Conservation (phyloP, 2,329 filamentous ascomycete species). For the Tolypocladium amazonense region DNA sequence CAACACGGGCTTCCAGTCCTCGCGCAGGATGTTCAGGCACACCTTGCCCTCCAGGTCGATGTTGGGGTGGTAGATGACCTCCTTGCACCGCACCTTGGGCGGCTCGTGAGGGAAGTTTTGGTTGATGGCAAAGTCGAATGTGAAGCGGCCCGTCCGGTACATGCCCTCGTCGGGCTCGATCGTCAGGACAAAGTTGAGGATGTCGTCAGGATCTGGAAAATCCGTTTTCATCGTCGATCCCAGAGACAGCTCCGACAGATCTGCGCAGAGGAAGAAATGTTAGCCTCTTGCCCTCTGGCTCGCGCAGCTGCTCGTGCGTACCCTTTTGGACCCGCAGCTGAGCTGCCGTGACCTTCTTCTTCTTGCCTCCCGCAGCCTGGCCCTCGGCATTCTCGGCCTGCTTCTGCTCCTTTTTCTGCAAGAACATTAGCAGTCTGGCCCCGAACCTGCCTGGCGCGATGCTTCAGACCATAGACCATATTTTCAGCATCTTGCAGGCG, state of each 20-base stretch:
- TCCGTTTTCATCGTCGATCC: constrained; percentile 71
- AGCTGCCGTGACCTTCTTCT: constrained; percentile 97
- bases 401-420: constrained; percentile 90
- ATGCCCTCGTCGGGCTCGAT: constrained; percentile 78
- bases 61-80: constrained; percentile 99
- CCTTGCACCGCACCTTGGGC: constrained; percentile 90
- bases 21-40: constrained; percentile 90
- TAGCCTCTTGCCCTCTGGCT: background rate
- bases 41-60: constrained; percentile 97
- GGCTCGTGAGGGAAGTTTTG: constrained; percentile 96
- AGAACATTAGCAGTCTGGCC: constrained; percentile 10
- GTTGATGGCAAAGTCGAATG: constrained; percentile 85
- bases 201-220: constrained; percentile 75
- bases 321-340: constrained; percentile 95
- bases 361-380: constrained; percentile 63
- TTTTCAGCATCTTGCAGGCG: constrained; percentile 77
- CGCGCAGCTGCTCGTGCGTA: constrained; percentile 23
- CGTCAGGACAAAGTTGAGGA: constrained; percentile 71
- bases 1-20: constrained; percentile 98
- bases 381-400: constrained; percentile 77
- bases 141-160: constrained; percentile 82
- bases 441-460: background rate
- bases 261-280: constrained; percentile 27
- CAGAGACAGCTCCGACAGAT: constrained; percentile 71
- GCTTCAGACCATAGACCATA: constrained; percentile 90